Evolutionary conservation across 2,329 filamentous ascomycete species (phyloP), one percentile per base, ranked within the genome.

Genomic region (Cladorrhinum sp.): DNA sequence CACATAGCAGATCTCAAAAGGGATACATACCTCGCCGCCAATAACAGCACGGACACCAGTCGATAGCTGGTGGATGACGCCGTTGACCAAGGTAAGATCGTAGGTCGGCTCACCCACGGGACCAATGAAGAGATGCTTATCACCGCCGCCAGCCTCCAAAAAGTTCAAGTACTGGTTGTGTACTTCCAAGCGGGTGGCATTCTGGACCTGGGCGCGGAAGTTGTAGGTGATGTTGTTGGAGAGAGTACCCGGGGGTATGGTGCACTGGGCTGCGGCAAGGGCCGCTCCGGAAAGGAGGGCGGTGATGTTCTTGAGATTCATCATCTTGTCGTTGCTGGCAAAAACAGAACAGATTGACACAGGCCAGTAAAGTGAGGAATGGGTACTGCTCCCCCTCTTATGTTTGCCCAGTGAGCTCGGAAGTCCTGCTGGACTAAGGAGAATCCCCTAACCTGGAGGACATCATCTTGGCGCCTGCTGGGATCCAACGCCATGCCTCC

Each of bases 61-160:
- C 16, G 59, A 55, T 13, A 62, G 60, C 20, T 64, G 61, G 58
- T 64, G 65, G 61, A 69, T 63, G 23, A 64, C 66, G 13, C 68
- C 68, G 41, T 68, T 60, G 3, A 67, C 62, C 5, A 75, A 65
- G 1, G 68, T 68, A 54, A 72, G 59, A 57, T 75, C 69, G 27
- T 65, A 70, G 1, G 71, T 69, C 4, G 64, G 62, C 9, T 50
- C 57, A 23, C 68, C 64, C 18, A 68, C 69, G 1, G 76, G 75
- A 32, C 68, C 69, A 25, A 78, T 70, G 58, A 75, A 76, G n/a
- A 77, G 65, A 63, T 78, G 75, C 55, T 71, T 72, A 54, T 78
- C 76, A 8, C 73, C 74, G 24, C 74, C 75, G 2, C 74, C 75
- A 4, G 73, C 70, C 29, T 67, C 62, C 60, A 70, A 70, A 54